Evolutionary conservation across 2,329 filamentous ascomycete species (phyloP).

Genomic region (Neurospora sp.): DNA sequence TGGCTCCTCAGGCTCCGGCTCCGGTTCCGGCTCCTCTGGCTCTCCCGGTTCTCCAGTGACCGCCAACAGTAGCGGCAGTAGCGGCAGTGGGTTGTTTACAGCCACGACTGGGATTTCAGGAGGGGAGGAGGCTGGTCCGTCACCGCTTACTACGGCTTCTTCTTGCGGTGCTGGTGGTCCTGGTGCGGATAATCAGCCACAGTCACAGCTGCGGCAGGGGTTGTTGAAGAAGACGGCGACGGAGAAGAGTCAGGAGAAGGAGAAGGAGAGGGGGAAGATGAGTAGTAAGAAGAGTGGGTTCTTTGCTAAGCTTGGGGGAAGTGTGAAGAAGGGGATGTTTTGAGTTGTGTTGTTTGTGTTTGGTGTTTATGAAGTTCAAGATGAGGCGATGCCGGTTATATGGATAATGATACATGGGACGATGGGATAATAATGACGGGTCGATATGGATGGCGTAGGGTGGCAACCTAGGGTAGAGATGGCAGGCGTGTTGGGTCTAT

Average conservation of each 20-base stretch:
- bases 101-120: neutral
- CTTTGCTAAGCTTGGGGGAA: constrained; percentile 33
- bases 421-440: neutral
- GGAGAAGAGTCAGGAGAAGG: neutral
- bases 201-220: neutral
- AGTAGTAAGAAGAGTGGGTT: constrained; percentile 21
- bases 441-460: neutral
- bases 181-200: neutral
- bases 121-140: neutral
- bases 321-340: constrained; percentile 8
- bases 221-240: neutral
- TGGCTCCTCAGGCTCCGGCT: neutral
- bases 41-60: neutral
- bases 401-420: neutral
- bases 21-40: neutral
- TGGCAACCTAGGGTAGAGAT: neutral
- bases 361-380: neutral
- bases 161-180: neutral
- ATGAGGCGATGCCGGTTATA: neutral
- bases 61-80: neutral
- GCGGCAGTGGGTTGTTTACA: neutral
- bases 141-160: neutral
- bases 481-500: neutral
- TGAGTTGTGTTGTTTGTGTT: neutral
- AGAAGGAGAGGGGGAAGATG: neutral